Base-by-base conservation (phyloP, 768 basidiomycete species). In the Hygrocybe punicea region DNA sequence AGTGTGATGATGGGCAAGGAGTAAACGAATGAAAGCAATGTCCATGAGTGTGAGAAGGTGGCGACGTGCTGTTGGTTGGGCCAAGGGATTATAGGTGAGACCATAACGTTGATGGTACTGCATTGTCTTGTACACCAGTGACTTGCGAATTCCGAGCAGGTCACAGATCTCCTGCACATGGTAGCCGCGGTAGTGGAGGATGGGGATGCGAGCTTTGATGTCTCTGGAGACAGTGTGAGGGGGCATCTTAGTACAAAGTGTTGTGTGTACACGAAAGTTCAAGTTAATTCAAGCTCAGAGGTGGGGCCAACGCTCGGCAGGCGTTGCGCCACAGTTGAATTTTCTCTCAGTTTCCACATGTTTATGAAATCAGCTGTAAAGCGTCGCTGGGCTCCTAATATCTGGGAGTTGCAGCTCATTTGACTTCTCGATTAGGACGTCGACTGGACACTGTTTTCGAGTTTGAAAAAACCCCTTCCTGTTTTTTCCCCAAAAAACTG, bases 131-230 rank as follows among this genome's bases (percentile, higher is more conserved):
- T 63, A 60, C 0, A 54, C 62, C 1, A 60, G 45, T 13, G 56
- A 55, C 47, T 65, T 64, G 35, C 64, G 56, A 35, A 67, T 56
- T 11, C 62, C 57, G n/a, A 65, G 57, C 16, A 65, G 33, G 10
- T 47, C 16, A 46, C 63, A 66, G 16, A 65, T 66, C 16, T 61
- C 56, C 52, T 60, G 55, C 24, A 65, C 48, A 23, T n/a, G 49
- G 53, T 58, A 57, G 24, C 55, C 47, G 9, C 54, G 51, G 13
- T 58, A 23, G 54, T 53, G 51, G 13, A 67, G 57, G 17, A 60
- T 33, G 6, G 63, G 62, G 25, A 67, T 63, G 10, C 46, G 40
- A 35, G 57, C 62, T 35, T 67, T 64, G 50, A 65, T 42, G 46
- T 62, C 54, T 21, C 14, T 7, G 9, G 29, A 39, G 21, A 57